Conservation (phyloP, 2,329 filamentous ascomycete genomes). For the Diplodia scrobiculata region DNA sequence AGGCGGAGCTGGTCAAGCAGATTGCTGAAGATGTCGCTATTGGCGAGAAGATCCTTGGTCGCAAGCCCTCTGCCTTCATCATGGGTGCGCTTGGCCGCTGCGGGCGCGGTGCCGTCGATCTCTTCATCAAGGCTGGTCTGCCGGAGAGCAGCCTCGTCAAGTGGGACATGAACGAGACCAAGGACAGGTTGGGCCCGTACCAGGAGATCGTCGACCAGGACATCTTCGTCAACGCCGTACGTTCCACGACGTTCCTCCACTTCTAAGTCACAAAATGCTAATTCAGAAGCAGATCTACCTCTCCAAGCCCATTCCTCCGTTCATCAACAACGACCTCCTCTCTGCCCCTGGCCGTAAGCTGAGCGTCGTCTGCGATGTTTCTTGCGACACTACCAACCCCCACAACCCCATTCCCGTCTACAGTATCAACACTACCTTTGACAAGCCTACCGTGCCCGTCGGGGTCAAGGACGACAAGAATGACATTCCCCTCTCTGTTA, state of each 20-base stretch:
- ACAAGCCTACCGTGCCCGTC: slow-evolving; percentile 80
- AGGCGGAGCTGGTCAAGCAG: slow-evolving; percentile 70
- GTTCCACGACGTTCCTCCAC: background rate
- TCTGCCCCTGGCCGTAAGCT: slow-evolving; percentile 69
- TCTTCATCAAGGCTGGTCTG: slow-evolving; percentile 74
- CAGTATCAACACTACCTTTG: slow-evolving; percentile 80
- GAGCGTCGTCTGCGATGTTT: slow-evolving; percentile 60
- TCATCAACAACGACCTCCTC: slow-evolving; percentile 72
- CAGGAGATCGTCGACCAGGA: slow-evolving; percentile 70
- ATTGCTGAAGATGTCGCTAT: slow-evolving; percentile 71
- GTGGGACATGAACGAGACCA: slow-evolving; percentile 81
- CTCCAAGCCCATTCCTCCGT: slow-evolving; percentile 73
- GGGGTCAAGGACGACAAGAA: slow-evolving; percentile 58
- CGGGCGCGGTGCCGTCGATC: slow-evolving; percentile 79
- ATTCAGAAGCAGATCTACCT: slow-evolving; percentile 69
- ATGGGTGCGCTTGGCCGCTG: slow-evolving; percentile 81
- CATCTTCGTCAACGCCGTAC: slow-evolving; percentile 50
- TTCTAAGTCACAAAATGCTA: slow-evolving; percentile 15
- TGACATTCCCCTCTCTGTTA: slow-evolving; percentile 66
- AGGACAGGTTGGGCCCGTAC: slow-evolving; percentile 67
- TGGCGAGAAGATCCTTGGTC: slow-evolving; percentile 67
- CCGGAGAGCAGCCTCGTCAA: slow-evolving; percentile 67
- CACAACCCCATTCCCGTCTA: slow-evolving; percentile 80
- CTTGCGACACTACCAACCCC: slow-evolving; percentile 71
- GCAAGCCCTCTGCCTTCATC: slow-evolving; percentile 73